Percentiles rank a stretch among this genome's conserved stretches.
Conservation (phyloP, 2,329 filamentous ascomycete species). For the Penicillium oxalicum region DNA sequence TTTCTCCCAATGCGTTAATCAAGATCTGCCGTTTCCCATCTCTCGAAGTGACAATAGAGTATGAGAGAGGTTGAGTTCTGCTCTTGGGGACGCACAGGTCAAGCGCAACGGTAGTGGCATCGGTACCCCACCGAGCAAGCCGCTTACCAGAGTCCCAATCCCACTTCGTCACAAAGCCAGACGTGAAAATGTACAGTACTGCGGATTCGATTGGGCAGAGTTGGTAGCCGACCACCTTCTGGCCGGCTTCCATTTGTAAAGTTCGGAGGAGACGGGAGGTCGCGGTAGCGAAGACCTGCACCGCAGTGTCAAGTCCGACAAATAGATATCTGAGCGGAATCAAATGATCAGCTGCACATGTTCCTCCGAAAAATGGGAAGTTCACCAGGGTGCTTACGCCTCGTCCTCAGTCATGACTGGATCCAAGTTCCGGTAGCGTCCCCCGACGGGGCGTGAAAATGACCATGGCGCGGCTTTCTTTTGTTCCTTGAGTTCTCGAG, state of each 20-base stretch:
- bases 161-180: slow-evolving; percentile 51
- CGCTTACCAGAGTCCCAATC: slow-evolving; percentile 50
- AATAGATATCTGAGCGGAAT: slow-evolving; percentile 58
- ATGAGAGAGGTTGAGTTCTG: slow-evolving; percentile 29
- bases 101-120: slow-evolving; percentile 30
- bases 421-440: slow-evolving; percentile 51
- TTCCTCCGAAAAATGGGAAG: slow-evolving; percentile 1
- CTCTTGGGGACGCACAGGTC: slow-evolving; percentile 22
- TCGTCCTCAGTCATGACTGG: slow-evolving; percentile 55
- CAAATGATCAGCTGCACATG: neutral
- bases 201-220: slow-evolving; percentile 48
- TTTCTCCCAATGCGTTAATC: slow-evolving; percentile 17
- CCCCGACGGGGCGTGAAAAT: slow-evolving; percentile 47
- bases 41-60: slow-evolving; percentile 32
- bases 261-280: slow-evolving; percentile 75
- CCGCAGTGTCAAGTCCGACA: slow-evolving; percentile 64
- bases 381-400: slow-evolving; percentile 36
- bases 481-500: slow-evolving; percentile 13
- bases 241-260: slow-evolving; percentile 51
- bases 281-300: slow-evolving; percentile 74
- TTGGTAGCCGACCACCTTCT: slow-evolving; percentile 47
- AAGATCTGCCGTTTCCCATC: slow-evolving; percentile 35
- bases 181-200: slow-evolving; percentile 50
- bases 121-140: slow-evolving; percentile 40
- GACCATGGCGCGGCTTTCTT: slow-evolving; percentile 34